A percentile compares a stretch with the other conserved stretches of the same genome.
phyloP scores from a whole-genome alignment of 2,329 filamentous ascomycete genomes.

The Ophiocordyceps camponoti-floridani region DNA sequence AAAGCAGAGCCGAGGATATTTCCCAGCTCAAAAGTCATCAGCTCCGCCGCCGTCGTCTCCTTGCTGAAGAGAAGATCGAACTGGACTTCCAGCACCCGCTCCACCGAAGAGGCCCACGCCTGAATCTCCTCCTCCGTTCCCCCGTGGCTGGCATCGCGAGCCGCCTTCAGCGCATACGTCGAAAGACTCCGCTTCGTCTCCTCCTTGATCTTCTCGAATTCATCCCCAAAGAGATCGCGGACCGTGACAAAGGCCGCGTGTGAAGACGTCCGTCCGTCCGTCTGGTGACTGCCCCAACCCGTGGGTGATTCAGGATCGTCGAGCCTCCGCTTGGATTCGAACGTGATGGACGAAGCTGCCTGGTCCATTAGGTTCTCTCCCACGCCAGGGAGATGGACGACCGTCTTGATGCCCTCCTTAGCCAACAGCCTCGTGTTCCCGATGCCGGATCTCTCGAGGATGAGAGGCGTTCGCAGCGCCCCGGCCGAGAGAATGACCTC shows the following conservation, averaged over 20 bases:
- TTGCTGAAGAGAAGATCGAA: conserved; percentile 28
- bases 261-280: conserved; percentile 1
- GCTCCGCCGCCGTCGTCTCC: conserved; percentile 26
- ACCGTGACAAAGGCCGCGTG: conserved; percentile 17
- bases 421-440: conserved; percentile 24
- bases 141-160: conserved; percentile 1
- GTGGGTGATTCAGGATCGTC: too few species aligned
- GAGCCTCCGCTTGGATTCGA: conserved; percentile 3
- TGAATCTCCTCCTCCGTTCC: conserved; percentile 9
- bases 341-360: conserved; percentile 13
- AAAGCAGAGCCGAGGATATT: conserved; percentile 16
- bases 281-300: conserved; percentile 6
- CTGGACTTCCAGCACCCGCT: conserved; percentile 23
- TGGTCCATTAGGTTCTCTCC: conserved; percentile 36
- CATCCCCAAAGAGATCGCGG: conserved; percentile 14
- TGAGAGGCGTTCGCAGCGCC: conserved; percentile 28
- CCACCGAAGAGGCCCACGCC: conserved; percentile 12
- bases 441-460: conserved; percentile 35
- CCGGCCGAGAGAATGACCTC: conserved; percentile 31
- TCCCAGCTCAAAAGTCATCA: conserved; percentile 17
- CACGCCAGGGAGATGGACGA: conserved; percentile 28
- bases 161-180: conserved; percentile 4
- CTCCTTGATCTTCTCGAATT: conserved; percentile 7
- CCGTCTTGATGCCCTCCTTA: conserved; percentile 21
- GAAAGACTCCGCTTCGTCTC: conserved; percentile 12